These are phyloP conservation scores for Medicago ruthenica DNA, from an alignment of 306 rosid genomes.

Conservation along the genomic window DNA sequence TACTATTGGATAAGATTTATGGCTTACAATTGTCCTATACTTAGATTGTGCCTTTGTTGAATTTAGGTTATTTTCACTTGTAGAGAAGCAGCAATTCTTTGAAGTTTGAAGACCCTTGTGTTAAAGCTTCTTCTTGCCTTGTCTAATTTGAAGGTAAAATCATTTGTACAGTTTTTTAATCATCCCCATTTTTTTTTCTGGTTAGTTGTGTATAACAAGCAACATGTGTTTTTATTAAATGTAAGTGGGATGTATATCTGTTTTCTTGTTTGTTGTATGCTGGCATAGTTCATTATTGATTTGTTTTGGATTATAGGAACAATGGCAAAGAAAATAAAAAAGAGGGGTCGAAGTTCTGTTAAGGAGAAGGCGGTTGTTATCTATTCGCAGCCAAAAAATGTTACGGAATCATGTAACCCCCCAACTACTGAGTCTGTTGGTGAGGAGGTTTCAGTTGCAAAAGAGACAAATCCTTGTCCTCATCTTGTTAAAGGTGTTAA, in stretches of 20 bases:
- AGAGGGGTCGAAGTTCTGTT: slow-evolving; percentile 58
- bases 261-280: slow-evolving; percentile 27
- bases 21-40: not conserved
- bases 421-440: slow-evolving; percentile 48
- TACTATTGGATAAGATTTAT: too few relatives aligned
- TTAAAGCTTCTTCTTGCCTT: slow-evolving; percentile 27
- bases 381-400: slow-evolving; percentile 44
- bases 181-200: too few relatives aligned
- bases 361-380: slow-evolving; percentile 63
- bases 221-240: slow-evolving; percentile 9
- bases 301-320: slow-evolving; percentile 59
- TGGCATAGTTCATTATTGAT: slow-evolving; percentile 38
- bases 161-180: not conserved
- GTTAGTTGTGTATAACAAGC: not conserved
- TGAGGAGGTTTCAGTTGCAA: slow-evolving; percentile 52
- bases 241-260: slow-evolving; percentile 7
- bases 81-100: slow-evolving; percentile 9
- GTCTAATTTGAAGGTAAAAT: slow-evolving; percentile 44
- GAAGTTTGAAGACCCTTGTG: slow-evolving; percentile 13
- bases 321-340: slow-evolving; percentile 91
- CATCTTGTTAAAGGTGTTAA: slow-evolving; percentile 78
- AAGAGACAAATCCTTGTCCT: slow-evolving; percentile 65
- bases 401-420: slow-evolving; percentile 41
- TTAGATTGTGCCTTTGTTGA: slow-evolving; percentile 15
- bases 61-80: slow-evolving; percentile 19